A percentile compares a stretch with the other conserved stretches of the same genome.
Evolutionary conservation across 2,329 filamentous ascomycete genomes (phyloP).

Genomic region (Thielaviopsis punctulata): DNA sequence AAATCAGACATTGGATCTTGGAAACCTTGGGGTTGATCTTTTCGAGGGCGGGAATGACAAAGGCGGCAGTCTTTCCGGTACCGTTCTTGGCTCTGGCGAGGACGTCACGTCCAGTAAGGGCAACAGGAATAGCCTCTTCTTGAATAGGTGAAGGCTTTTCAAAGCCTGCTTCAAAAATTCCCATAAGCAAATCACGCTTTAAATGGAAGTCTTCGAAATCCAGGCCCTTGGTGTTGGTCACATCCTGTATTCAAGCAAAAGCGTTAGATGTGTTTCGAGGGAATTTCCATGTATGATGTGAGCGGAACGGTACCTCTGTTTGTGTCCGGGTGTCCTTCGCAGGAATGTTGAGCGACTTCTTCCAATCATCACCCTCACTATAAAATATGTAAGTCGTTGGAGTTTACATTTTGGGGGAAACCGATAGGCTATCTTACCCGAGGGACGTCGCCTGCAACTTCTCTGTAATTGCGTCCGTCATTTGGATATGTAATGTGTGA

Average conservation of each 20-base stretch:
- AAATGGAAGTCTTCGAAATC: constrained; percentile 96
- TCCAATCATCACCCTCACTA: constrained; percentile 48
- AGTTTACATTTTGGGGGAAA: not conserved
- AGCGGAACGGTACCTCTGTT: constrained; percentile 46
- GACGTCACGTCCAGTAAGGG: constrained; percentile 85
- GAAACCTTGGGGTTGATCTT: constrained; percentile 91
- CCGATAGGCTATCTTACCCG: constrained; percentile 19
- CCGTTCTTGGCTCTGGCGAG: constrained; percentile 95
- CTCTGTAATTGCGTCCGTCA: constrained; percentile 30
- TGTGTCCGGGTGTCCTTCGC: constrained; percentile 61
- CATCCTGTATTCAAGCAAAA: constrained; percentile 50
- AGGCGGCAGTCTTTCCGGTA: constrained; percentile 95
- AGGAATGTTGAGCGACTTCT: constrained; percentile 53
- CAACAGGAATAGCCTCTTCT: constrained; percentile 96
- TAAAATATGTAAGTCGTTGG: constrained; percentile 11
- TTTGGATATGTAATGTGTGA: constrained; percentile 17
- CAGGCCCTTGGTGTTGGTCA: constrained; percentile 90
- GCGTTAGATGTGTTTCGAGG: not conserved
- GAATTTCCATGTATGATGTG: not conserved
- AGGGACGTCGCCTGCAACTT: constrained; percentile 26
- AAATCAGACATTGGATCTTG: constrained; percentile 90
- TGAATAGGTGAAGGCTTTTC: constrained; percentile 98
- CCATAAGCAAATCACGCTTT: constrained; percentile 92
- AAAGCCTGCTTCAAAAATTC: constrained; percentile 97
- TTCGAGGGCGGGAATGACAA: constrained; percentile 88